phyloP scores from a whole-genome alignment of 148 eudicot genomes.

The Rhododendron mucronatum region DNA sequence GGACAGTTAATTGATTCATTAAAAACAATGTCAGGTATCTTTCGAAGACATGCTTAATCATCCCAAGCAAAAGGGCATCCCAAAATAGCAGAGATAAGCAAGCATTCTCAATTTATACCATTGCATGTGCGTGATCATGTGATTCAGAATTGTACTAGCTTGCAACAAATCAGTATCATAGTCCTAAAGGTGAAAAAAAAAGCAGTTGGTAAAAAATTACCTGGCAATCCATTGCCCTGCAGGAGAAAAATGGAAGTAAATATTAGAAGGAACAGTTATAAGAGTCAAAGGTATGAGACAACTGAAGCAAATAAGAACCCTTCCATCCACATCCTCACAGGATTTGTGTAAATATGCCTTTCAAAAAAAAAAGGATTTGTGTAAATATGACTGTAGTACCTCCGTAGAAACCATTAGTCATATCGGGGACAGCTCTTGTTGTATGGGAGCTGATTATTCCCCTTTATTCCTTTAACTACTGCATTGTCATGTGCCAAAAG shows the following conservation, averaged over 20 bases:
- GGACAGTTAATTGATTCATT: background rate
- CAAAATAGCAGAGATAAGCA: background rate
- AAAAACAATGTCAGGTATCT: background rate
- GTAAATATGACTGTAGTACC: background rate
- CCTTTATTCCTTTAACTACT: background rate
- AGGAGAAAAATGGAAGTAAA: constrained; percentile 15
- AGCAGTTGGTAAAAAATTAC: constrained; percentile 23
- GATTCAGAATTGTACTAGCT: background rate
- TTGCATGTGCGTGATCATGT: background rate
- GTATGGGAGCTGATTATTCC: background rate
- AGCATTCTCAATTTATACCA: background rate
- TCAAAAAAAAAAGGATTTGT: background rate
- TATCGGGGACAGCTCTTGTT: background rate
- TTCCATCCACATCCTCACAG: background rate
- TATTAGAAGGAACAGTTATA: background rate
- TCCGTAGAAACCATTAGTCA: background rate
- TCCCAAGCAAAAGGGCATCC: background rate
- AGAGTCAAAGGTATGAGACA: background rate
- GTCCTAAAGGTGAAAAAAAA: background rate
- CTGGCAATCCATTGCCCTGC: constrained; percentile 99
- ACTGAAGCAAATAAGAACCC: background rate
- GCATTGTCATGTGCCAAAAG: background rate
- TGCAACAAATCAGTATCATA: background rate
- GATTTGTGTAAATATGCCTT: background rate
- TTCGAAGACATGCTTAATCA: background rate